Evolutionary conservation across 768 basidiomycete species (phyloP), one percentile per base, ranked within the genome.

Genomic region (Botryobasidium botryosum): DNA sequence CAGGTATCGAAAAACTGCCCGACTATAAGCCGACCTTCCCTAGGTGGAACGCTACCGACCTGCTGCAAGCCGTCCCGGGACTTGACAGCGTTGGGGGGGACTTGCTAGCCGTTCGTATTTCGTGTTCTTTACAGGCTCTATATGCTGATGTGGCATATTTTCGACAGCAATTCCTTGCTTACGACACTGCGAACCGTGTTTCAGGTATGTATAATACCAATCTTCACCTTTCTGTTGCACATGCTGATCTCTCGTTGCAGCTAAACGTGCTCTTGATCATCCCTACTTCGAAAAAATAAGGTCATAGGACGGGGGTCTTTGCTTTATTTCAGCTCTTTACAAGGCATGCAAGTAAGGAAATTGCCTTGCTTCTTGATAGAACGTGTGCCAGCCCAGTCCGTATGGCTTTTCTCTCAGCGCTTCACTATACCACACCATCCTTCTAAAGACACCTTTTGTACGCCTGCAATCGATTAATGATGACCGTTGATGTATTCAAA

Each of bases 21-120:
- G 94, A 97, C 59, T 97, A 92, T 69, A 97, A 97, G 64, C 60
- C 85, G 3, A 79, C 91, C 6, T 97, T 99, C 73, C 94, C 94
- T 0, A 85, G 87, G 60, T 99, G 94, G 94, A 72, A 73, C 26
- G 63, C 67, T 32, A 78, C 83, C 52, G 81, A 90, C 46, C 64
- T 99, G 25, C 50, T 62, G 55, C 55, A 66, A 59, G 57, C 69
- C 67, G 78, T 91, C 10, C 72, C 76, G 15, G 69, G 71, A 35
- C 62, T 96, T 40, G 87, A 90, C 56, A 71, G 73, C 8, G 66
- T 62, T 45, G 88, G 85, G n/a, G 62, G 86, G 41, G 88, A 92
- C 53, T 60, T 91, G 50, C 64, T 92, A 23, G 72, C 75, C 68
- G 83, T 78, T 47, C 10, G 67, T 52, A 18, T 44, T 46, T 46